Base-by-base conservation (phyloP, 495 filamentous ascomycete species). In the Podospora appendiculata region DNA sequence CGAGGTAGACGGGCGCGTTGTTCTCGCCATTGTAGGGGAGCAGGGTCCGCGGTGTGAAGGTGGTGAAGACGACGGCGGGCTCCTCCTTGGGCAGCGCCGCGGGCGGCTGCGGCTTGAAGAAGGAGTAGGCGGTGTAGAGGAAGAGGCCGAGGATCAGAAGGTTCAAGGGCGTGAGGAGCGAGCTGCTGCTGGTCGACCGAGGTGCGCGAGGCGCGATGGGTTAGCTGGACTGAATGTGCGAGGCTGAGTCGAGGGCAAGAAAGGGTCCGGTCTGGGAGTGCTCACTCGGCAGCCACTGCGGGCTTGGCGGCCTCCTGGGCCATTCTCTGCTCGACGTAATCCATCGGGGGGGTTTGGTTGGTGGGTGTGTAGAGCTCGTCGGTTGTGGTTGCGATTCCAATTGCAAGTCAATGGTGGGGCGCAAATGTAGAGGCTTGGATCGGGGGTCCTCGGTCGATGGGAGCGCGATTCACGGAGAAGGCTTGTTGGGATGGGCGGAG, bases 41-140 rank as follows among this genome's bases (percentile, higher is more conserved):
- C 4, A 98, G 79, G 1, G 86, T 88, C 36, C 78, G 85, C 12
- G 93, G 93, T 18, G 86, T 95, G 76, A 95, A 98, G 61, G 85
- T 92, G 50, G 79, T 79, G 83, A 95, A 97, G 61, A 97, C 89
- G 56, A 85, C 72, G 32, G 88, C 73, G 3, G 90, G 84, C 25
- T 80, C 72, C 52, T 82, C 80, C 47, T 87, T 86, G 46, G 92
- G 82, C 1, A 76, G 68, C 44, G 79, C 64, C 43, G 78, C 66
- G 4, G 79, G 72, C 44, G 79, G 66, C 4, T 67, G 52, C 16
- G 86, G 84, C 44, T 83, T 57, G 40, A 61, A 81, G 46, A 85
- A 78, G 52, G 75, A 66, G 74, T 89, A 93, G 51, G 84, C 65
- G 16, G 89, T 75, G 65, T 88, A 78, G 48, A 85, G 58, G 60